These are phyloP conservation scores for Gymnopus androsaceus DNA, from an alignment of 1,284 basidiomycete species.

Conservation along the genomic window DNA sequence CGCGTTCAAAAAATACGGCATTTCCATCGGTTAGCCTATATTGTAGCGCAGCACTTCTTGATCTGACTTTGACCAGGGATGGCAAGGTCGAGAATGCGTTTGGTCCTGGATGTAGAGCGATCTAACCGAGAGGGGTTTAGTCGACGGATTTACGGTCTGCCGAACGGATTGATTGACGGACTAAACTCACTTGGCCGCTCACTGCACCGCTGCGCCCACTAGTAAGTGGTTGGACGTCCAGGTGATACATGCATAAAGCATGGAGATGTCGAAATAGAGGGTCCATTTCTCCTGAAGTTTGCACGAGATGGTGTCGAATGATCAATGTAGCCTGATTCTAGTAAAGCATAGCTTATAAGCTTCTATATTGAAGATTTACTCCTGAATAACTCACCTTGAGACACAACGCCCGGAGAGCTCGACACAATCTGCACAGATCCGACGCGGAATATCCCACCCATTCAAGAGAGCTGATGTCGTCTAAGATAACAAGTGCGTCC, in stretches of 20 bases:
- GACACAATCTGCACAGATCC: constrained; percentile 55
- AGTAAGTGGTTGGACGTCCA: constrained; percentile 67
- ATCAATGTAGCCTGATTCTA: constrained; percentile 55
- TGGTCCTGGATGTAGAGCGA: constrained; percentile 62
- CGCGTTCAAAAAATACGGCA: constrained; percentile 68
- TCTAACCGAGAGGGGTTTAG: constrained; percentile 37
- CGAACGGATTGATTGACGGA: background rate
- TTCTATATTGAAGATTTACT: background rate
- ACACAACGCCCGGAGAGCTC: constrained; percentile 59
- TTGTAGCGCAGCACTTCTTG: constrained; percentile 59
- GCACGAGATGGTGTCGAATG: constrained; percentile 64
- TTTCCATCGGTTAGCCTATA: constrained; percentile 67
- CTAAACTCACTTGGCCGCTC: constrained; percentile 64
- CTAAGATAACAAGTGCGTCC: constrained; percentile 57
- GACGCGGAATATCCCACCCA: constrained; percentile 61
- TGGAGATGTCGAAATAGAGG: constrained; percentile 56
- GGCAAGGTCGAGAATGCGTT: constrained; percentile 33
- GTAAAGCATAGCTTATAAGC: constrained; percentile 1
- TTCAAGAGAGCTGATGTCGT: constrained; percentile 63
- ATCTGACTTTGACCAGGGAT: constrained; percentile 41
- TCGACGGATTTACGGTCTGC: background rate
- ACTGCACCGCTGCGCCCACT: constrained; percentile 75
- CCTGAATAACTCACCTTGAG: constrained; percentile 43
- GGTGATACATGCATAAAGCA: constrained; percentile 62
- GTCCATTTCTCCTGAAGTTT: constrained; percentile 55